Evolutionary conservation across 148 eudicot species (phyloP), one percentile per base, ranked within the genome.

Genomic region (Fallopia convolvulus): DNA sequence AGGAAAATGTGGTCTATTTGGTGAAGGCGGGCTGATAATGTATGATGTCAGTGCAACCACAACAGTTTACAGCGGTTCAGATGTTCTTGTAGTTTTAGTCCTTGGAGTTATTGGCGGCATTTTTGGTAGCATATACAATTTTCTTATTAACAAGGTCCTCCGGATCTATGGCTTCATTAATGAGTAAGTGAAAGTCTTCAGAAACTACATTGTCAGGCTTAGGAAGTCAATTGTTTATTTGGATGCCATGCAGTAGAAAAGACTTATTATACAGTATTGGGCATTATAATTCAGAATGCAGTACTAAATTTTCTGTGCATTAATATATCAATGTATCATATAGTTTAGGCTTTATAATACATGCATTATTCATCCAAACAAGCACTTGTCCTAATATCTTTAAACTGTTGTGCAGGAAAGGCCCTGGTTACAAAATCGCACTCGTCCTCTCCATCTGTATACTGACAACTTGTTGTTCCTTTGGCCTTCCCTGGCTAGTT

Each of bases 101-200:
- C 77, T 80, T 42, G 79, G 79, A 23, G 58, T 76, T 30, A 71
- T 80, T 46, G 79, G 79, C 5, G 79, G 79, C 65, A 70, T 77
- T 63, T 81, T 81, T 41, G 80, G 83, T n/a, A 77, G 80, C 77
- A 15, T 81, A 21, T 81, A 77, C 47, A 77, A 81, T 36, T 81
- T 72, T 42, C 78, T 77, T 33, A 77, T 81, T 11, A 80, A 81
- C 78, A 81, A 81, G 77, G 80, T 77, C 48, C 83, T 77, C 58
- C 80, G 80, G 14, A 17, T 73, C 26, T 77, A 81, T 21, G 77
- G 80, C 73, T 72, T 81, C 74, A 74, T 77, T 39, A 81, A 81
- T 49, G 83, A 81, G 83, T 81, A 81, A 20, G 83, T 44, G 47
- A 44, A 44, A 44, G 8, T 52, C 58, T 52, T 52, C 58, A 15